These are phyloP conservation scores for Hymenoscyphus linearis DNA, from an alignment of 2,329 filamentous ascomycete species.

Conservation along the genomic window DNA sequence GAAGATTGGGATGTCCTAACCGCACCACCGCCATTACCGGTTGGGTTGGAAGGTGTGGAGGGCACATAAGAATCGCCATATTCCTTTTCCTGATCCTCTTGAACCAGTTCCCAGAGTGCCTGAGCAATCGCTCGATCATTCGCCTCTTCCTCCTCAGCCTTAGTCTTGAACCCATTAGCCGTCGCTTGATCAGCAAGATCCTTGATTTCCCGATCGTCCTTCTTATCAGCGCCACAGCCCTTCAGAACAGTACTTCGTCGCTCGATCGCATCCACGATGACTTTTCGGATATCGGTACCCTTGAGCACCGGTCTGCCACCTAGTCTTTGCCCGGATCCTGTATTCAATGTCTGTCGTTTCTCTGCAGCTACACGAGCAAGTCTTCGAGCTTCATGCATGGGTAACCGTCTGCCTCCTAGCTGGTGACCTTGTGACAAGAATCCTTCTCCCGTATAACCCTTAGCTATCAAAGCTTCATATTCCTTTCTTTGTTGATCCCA, in stretches of 20 bases:
- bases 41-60: conserved; percentile 28
- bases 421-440: conserved; percentile 73
- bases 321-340: conserved; percentile 65
- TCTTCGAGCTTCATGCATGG: conserved; percentile 67
- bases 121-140: conserved; percentile 84
- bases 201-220: conserved; percentile 60
- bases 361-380: conserved; percentile 71
- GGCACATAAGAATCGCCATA: conserved; percentile 28
- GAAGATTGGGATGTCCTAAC: conserved; percentile 9
- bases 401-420: conserved; percentile 63
- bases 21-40: conserved; percentile 29
- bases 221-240: conserved; percentile 65
- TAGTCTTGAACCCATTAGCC: conserved; percentile 71
- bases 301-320: conserved; percentile 56
- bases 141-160: conserved; percentile 82
- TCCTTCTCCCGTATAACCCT: conserved; percentile 86
- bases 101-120: conserved; percentile 79
- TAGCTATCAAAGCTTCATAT: conserved; percentile 66
- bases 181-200: conserved; percentile 59
- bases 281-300: conserved; percentile 63
- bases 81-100: conserved; percentile 55
- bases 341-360: conserved; percentile 52
- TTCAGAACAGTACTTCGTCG: conserved; percentile 60
- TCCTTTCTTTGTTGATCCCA: conserved; percentile 90
- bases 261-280: conserved; percentile 68